Evolutionary conservation across 805 yeast species (phyloP), one percentile per base, ranked within the genome.

Genomic region (Blastobotrys attinorum): DNA sequence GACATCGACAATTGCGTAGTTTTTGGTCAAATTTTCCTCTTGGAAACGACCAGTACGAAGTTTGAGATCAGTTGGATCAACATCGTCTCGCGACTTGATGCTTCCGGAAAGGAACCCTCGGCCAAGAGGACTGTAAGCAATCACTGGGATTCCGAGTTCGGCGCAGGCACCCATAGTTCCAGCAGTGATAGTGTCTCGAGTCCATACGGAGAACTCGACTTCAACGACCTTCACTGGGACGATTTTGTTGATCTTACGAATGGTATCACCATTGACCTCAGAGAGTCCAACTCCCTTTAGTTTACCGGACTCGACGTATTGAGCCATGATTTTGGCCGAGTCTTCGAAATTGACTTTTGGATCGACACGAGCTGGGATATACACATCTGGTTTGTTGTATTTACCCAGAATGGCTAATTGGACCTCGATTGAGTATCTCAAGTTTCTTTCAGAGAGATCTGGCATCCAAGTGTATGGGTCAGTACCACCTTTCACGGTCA

Each of bases 101-200:
- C 56, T 49, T 45, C 92, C 95, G 2, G 90, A 79, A 43, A 88
- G 69, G 47, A 81, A 66, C 1, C 96, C 96, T 55, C 85, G 72
- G 7, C 88, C 81, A 44, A 88, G 69, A 23, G 96, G 96, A 23
- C 95, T 82, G 63, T 88, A 88, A 21, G 88, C 84, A 46, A 84
- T 69, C 23, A 85, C 67, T 11, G 92, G 83, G 45, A 88, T 74
- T 13, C 69, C 69, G 27, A 71, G 62, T 47, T 80, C 76, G 16
- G 74, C 70, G 50, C 82, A 76, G 4, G 73, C 71, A 3, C 70
- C 75, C 48, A 80, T 73, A 16, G 83, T 70, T 1, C 90, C 95
- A 57, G 83, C 77, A 2, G 59, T 46, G 37, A 77, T 56, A 32
- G 81, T 73, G n/a, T 82, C 85, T 37, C 76, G 72, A n/a, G 77